Conservation (phyloP, 768 basidiomycete species). For the Multifurca ochricompacta region DNA sequence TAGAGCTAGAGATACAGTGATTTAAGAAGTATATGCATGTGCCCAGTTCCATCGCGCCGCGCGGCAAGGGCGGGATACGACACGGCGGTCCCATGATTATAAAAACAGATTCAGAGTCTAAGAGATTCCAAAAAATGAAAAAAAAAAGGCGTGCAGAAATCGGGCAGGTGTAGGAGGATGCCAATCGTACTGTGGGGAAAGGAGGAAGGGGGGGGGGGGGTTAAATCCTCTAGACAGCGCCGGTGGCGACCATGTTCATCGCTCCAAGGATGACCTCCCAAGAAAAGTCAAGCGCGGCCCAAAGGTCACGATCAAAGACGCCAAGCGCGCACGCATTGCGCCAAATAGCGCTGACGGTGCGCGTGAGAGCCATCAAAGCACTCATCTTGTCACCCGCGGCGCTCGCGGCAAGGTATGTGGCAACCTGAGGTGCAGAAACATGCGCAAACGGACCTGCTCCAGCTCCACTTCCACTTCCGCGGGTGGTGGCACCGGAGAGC, state of each 20-base stretch:
- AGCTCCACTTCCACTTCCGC: slow-evolving; percentile 5
- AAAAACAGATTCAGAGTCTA: neutral
- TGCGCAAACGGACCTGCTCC: slow-evolving; percentile 21
- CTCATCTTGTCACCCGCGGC: slow-evolving; percentile 27
- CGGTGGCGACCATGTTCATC: slow-evolving; percentile 31
- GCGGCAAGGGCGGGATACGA: slow-evolving; percentile 13
- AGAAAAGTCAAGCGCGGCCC: slow-evolving; percentile 56
- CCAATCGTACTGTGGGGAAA: neutral
- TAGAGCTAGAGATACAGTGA: slow-evolving; percentile 18
- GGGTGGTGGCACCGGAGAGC: slow-evolving; percentile 21
- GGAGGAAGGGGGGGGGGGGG: neutral
- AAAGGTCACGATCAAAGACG: slow-evolving; percentile 54
- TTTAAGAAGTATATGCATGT: slow-evolving; percentile 7
- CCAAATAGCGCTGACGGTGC: slow-evolving; percentile 59
- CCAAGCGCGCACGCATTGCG: slow-evolving; percentile 65
- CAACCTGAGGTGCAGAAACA: slow-evolving; percentile 21
- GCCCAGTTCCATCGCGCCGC: slow-evolving; percentile 15
- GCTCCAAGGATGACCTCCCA: slow-evolving; percentile 64
- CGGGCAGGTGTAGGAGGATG: neutral
- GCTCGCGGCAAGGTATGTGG: slow-evolving; percentile 22
- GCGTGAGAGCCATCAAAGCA: slow-evolving; percentile 41
- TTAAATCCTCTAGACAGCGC: slow-evolving; percentile 4
- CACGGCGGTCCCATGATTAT: slow-evolving; percentile 6
- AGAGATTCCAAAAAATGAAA: neutral
- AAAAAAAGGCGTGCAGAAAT: neutral